Evolutionary conservation across 176 grass and related monocot species (phyloP).

Genomic region (Phyllostachys edulis): DNA sequence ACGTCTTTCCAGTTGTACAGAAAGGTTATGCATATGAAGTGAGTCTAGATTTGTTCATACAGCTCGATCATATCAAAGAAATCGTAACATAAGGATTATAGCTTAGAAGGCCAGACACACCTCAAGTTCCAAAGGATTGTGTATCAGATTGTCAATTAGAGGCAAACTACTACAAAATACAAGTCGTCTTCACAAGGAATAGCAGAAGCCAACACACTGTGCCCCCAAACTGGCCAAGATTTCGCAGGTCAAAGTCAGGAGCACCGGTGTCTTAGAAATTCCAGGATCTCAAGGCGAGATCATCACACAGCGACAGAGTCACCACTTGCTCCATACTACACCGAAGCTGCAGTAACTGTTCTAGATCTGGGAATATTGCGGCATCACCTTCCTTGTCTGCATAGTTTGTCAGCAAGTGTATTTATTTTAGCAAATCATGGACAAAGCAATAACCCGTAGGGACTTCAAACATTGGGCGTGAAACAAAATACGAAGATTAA

Average conservation of each 20-base stretch:
- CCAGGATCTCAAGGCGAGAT: slow-evolving; percentile 43
- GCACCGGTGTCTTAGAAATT: not conserved
- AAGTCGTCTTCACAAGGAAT: not conserved
- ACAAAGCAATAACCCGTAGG: not conserved
- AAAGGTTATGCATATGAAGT: not conserved
- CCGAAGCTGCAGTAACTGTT: not conserved
- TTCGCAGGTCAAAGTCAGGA: not conserved
- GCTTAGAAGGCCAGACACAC: not conserved
- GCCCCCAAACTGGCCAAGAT: not conserved
- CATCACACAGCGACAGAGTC: not conserved
- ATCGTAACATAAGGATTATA: not conserved
- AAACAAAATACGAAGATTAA: not conserved
- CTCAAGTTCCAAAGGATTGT: not conserved
- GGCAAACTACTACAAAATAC: not conserved
- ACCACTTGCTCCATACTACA: slow-evolving; percentile 1
- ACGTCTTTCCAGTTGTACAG: not conserved
- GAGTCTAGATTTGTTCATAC: not conserved
- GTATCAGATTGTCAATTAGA: not conserved
- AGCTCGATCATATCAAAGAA: not conserved
- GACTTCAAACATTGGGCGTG: not conserved
- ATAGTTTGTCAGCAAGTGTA: not conserved
- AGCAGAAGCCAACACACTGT: not conserved
- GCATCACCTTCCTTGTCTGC: slow-evolving; percentile 33
- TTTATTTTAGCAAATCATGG: not conserved
- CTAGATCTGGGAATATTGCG: not conserved